phyloP scores from a whole-genome alignment of 139 green algal species.

The Chlorella sp. region DNA sequence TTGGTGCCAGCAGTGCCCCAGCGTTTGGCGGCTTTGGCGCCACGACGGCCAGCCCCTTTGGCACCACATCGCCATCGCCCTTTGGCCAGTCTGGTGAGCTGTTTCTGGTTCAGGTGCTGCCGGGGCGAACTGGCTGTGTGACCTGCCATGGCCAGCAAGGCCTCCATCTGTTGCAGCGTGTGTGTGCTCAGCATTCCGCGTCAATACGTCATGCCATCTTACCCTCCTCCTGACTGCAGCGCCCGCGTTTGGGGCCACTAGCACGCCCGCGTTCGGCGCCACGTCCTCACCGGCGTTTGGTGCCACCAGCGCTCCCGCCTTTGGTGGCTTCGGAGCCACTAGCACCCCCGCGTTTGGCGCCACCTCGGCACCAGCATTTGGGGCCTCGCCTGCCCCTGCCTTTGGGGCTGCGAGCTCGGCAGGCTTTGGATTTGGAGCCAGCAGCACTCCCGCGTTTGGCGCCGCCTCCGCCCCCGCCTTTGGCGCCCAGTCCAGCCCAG shows the following conservation, averaged over 20 bases:
- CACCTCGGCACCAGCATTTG: slow-evolving; percentile 36
- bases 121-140: too few relatives aligned
- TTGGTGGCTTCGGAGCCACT: background rate
- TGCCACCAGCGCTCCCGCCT: slow-evolving; percentile 4
- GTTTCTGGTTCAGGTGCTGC: too few relatives aligned
- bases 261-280: slow-evolving; percentile 41
- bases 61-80: slow-evolving; percentile 27
- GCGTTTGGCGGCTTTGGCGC: slow-evolving; percentile 53
- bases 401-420: slow-evolving; percentile 55
- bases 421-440: slow-evolving; percentile 59
- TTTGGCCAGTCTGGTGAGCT: slow-evolving; percentile 18
- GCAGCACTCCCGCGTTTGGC: slow-evolving; percentile 60
- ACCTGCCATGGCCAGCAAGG: too few relatives aligned
- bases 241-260: slow-evolving; percentile 27
- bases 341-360: slow-evolving; percentile 24
- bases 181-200: too few relatives aligned
- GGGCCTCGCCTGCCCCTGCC: slow-evolving; percentile 29
- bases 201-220: background rate
- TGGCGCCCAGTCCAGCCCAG: slow-evolving; percentile 48
- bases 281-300: slow-evolving; percentile 55
- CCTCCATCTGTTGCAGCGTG: too few relatives aligned
- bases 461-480: slow-evolving; percentile 50
- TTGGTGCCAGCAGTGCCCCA: slow-evolving; percentile 31
- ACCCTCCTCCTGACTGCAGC: background rate
- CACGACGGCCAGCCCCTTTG: slow-evolving; percentile 53